phyloP scores from a whole-genome alignment of 768 basidiomycete species.

The Sarcomyxa edulis region DNA sequence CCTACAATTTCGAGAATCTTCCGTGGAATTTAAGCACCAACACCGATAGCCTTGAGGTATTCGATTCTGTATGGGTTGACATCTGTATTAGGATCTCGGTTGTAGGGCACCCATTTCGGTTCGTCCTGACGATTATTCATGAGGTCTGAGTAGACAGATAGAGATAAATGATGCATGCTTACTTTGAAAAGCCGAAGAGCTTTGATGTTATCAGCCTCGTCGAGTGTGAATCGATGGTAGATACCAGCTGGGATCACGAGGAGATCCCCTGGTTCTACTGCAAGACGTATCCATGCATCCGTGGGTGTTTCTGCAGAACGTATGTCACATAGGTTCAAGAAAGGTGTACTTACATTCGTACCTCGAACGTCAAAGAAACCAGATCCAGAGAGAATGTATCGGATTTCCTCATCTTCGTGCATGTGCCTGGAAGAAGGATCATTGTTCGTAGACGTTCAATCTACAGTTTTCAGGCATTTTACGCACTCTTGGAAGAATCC shows the following conservation, averaged over 20 bases:
- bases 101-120: constrained; percentile 84
- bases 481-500: constrained; percentile 78
- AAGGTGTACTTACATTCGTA: constrained; percentile 23
- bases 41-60: constrained; percentile 51
- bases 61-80: constrained; percentile 53
- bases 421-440: constrained; percentile 54
- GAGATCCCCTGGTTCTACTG: constrained; percentile 73
- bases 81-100: constrained; percentile 60
- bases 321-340: background rate
- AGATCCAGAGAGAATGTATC: constrained; percentile 80
- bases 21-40: too few relatives aligned
- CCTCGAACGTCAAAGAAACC: constrained; percentile 93
- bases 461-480: background rate
- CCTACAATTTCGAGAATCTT: too few relatives aligned
- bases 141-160: background rate
- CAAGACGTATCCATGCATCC: constrained; percentile 79
- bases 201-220: constrained; percentile 65
- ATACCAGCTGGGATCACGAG: constrained; percentile 86
- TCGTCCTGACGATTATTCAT: too few relatives aligned
- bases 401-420: constrained; percentile 95
- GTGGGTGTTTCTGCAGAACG: constrained; percentile 47
- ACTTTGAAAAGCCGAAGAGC: constrained; percentile 86
- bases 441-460: too few relatives aligned
- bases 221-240: constrained; percentile 93
- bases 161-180: constrained; percentile 7